These are phyloP conservation scores for Trametes cinnabarina DNA, from an alignment of 768 basidiomycete genomes.

Conservation along the genomic window DNA sequence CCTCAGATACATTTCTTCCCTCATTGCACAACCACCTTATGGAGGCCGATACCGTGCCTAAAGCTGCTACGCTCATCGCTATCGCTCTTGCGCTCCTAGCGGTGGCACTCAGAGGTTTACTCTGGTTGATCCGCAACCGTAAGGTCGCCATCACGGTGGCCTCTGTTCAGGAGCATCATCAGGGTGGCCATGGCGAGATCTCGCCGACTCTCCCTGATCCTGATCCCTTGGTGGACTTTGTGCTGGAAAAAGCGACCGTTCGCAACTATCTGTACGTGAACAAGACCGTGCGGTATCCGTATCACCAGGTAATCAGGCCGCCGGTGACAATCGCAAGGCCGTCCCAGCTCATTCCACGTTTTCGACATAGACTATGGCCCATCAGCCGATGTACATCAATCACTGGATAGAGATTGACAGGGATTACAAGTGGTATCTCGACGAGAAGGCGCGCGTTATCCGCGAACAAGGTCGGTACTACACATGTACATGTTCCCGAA, in stretches of 20 bases:
- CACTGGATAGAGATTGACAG: conserved; percentile 40
- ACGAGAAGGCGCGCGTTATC: conserved; percentile 33
- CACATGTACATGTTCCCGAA: not conserved
- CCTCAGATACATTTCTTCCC: too few species aligned
- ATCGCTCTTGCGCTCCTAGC: too few species aligned
- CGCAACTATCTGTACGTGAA: conserved; percentile 23
- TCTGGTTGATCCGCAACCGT: too few species aligned
- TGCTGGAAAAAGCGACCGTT: conserved; percentile 13
- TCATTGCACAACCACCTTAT: too few species aligned
- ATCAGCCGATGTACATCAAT: conserved; percentile 37
- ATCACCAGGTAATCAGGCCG: conserved; percentile 15
- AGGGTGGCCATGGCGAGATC: not conserved
- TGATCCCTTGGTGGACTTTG: conserved; percentile 18
- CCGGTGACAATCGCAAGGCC: too few species aligned
- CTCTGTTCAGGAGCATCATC: too few species aligned
- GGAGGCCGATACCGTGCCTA: too few species aligned
- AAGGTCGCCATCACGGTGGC: too few species aligned
- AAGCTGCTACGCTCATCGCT: too few species aligned
- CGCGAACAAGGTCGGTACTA: conserved; percentile 26
- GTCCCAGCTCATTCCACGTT: not conserved
- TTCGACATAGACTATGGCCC: conserved; percentile 30
- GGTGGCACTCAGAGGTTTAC: too few species aligned
- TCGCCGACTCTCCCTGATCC: conserved; percentile 13
- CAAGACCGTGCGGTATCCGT: conserved; percentile 24
- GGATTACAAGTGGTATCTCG: conserved; percentile 33